phyloP scores from a whole-genome alignment of 1,284 basidiomycete species.

The Inonotus hispidus region DNA sequence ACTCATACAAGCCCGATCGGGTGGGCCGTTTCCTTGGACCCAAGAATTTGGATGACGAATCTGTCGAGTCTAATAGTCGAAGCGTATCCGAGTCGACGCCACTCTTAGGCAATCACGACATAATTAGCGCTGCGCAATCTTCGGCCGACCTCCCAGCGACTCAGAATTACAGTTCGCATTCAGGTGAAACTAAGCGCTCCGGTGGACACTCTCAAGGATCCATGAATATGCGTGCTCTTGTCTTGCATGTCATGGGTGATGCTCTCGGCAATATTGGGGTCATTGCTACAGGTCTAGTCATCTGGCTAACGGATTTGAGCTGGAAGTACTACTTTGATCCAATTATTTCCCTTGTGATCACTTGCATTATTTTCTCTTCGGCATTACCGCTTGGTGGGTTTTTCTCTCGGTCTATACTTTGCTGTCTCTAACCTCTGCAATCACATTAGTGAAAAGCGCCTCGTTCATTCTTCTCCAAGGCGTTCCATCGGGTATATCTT shows the following conservation, averaged over 20 bases:
- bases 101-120: constrained; percentile 1
- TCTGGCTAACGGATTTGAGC: constrained; percentile 77
- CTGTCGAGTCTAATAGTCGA: neutral
- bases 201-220: constrained; percentile 62
- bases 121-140: constrained; percentile 23
- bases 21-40: neutral
- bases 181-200: constrained; percentile 11
- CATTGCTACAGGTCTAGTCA: constrained; percentile 89
- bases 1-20: neutral
- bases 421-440: constrained; percentile 18
- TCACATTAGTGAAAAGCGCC: constrained; percentile 69
- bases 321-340: constrained; percentile 94
- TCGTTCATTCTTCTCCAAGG: constrained; percentile 97
- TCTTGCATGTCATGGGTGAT: constrained; percentile 95
- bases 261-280: constrained; percentile 98
- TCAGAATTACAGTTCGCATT: neutral
- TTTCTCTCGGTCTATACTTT: constrained; percentile 11
- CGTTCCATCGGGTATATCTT: constrained; percentile 84
- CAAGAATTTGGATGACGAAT: neutral
- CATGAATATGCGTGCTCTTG: constrained; percentile 97
- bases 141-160: neutral
- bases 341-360: constrained; percentile 90
- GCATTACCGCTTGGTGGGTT: constrained; percentile 84
- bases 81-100: constrained; percentile 9
- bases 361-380: constrained; percentile 94